These are phyloP conservation scores for Moesziomyces sp. DNA, from an alignment of 1,284 basidiomycete genomes.

Conservation along the genomic window DNA sequence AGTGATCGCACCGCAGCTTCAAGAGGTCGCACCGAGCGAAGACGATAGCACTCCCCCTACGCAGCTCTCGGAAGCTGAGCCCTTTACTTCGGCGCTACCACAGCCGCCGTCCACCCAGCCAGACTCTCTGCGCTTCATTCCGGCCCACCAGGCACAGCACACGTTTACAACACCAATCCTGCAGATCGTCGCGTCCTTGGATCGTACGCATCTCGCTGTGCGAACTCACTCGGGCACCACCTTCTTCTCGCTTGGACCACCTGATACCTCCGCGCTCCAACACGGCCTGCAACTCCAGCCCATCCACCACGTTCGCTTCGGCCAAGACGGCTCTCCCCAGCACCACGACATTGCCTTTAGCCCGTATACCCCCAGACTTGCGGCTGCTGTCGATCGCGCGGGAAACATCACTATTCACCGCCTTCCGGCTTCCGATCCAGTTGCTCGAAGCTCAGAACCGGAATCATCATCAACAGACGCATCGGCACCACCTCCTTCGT, in stretches of 20 bases:
- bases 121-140: constrained; percentile 17
- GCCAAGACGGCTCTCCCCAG: constrained; percentile 7
- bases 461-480: neutral
- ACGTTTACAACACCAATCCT: constrained; percentile 24
- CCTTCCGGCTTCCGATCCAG: neutral
- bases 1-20: constrained; percentile 9
- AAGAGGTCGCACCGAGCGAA: neutral
- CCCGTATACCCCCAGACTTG: neutral
- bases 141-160: constrained; percentile 14
- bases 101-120: constrained; percentile 1
- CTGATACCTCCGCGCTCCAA: neutral
- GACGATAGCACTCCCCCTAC: neutral
- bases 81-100: too few relatives aligned
- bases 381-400: constrained; percentile 17
- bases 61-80: too few relatives aligned
- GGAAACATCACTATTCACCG: constrained; percentile 17
- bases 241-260: constrained; percentile 10
- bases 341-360: constrained; percentile 32
- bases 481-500: neutral
- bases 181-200: constrained; percentile 18
- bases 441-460: neutral
- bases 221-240: constrained; percentile 22
- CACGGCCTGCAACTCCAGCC: constrained; percentile 7
- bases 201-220: constrained; percentile 9
- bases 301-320: constrained; percentile 7